Base-by-base conservation (phyloP, 1,284 basidiomycete species). In the Wallemia ichthyophaga region DNA sequence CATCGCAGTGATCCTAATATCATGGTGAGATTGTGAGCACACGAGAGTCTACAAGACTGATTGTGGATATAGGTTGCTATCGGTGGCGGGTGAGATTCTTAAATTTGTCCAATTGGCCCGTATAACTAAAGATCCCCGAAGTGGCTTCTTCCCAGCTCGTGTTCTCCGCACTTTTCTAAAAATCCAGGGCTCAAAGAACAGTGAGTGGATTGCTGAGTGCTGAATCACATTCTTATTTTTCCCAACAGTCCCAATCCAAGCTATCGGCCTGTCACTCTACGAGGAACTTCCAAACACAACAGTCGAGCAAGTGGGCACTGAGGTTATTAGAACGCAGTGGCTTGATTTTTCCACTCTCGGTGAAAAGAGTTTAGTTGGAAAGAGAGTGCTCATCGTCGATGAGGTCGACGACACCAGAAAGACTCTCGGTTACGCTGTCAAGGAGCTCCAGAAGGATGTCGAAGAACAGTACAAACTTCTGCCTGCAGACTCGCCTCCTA, bases 271-370 rank as follows among this genome's bases (percentile, higher is more conserved):
- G 28, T 89, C 85, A 1, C 74, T 95, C 2, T 95, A 95, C 66
- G 89, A 95, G 68, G 77, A 81, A 25, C 72, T 91, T 15, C 80
- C 82, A 7, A 83, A 80, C 24, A 76, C 76, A 23, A 80, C 79
- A 9, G 80, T 73, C 53, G 82, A 91, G 66, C 78, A 82, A 66
- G 76, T 87, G 61, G 86, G 86, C 27, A 78, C 74, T 61, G 81
- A 91, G 69, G 85, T 94, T 61, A 74, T 89, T 64, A 77, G 87
- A 60, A 92, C 86, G 9, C 89, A 94, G 69, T 94, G 88, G 89
- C 66, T 74, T 54, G 73, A 74, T 62, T 72, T 73, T 58, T 70
- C 68, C 24, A 73, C 76, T 78, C 84, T 89, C 67, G 70, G 84
- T 1, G 77, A 76, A 27, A 79, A 80, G 66, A 71, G 77, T n/a